These are phyloP conservation scores for Phylloporus arenicola DNA, from an alignment of 768 basidiomycete species.

Conservation along the genomic window DNA sequence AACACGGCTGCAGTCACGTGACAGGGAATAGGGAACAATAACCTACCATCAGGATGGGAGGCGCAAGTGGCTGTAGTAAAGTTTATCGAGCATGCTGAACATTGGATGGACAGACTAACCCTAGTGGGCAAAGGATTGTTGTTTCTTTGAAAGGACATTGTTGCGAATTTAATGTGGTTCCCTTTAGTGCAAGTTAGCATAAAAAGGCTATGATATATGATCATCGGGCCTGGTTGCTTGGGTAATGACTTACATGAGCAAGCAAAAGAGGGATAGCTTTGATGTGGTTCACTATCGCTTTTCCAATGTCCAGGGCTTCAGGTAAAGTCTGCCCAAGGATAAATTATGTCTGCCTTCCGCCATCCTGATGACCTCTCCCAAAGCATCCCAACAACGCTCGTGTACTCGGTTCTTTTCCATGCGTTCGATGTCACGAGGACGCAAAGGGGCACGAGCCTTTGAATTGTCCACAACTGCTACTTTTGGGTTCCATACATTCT, in stretches of 20 bases:
- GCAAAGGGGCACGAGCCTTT: conserved; percentile 8
- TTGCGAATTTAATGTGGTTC: neutral
- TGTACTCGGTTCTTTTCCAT: conserved; percentile 28
- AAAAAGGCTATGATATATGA: neutral
- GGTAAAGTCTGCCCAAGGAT: conserved; percentile 43
- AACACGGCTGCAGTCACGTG: conserved; percentile 21
- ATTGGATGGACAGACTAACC: conserved; percentile 3
- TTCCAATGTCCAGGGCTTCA: conserved; percentile 24
- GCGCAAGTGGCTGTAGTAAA: conserved; percentile 11
- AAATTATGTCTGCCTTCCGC: conserved; percentile 52
- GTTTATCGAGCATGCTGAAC: conserved; percentile 3
- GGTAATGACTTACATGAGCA: conserved; percentile 6
- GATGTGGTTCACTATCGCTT: conserved; percentile 1
- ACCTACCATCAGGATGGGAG: neutral
- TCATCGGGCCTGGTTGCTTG: neutral
- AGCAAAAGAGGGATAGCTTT: neutral
- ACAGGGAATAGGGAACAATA: conserved; percentile 21
- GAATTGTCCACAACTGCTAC: conserved; percentile 22
- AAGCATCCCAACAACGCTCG: conserved; percentile 38
- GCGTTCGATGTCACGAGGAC: conserved; percentile 14
- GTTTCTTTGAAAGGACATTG: conserved; percentile 4
- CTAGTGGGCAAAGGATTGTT: conserved; percentile 3
- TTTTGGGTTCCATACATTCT: conserved; percentile 38
- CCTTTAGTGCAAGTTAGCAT: neutral
- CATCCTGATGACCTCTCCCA: conserved; percentile 52